A percentile compares a stretch with the other conserved stretches of the same genome.
phyloP scores from a whole-genome alignment of 2,329 filamentous ascomycete species.

The Ceratocystis harringtonii region DNA sequence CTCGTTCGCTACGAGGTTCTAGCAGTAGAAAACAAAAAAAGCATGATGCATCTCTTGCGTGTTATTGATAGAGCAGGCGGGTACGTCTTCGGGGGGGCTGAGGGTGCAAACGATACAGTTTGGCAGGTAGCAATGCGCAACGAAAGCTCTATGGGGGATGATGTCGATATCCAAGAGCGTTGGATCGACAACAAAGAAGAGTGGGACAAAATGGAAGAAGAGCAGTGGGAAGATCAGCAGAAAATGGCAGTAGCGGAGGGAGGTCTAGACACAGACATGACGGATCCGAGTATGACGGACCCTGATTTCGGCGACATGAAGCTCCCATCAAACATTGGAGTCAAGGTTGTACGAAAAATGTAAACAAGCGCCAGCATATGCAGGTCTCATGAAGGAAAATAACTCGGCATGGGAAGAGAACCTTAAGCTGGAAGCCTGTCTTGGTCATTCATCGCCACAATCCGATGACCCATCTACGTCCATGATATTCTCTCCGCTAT shows the following conservation, averaged over 20 bases:
- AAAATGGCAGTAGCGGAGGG: constrained; percentile 21
- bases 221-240: constrained; percentile 61
- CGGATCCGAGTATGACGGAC: constrained; percentile 24
- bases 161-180: constrained; percentile 81
- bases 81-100: constrained; percentile 79
- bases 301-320: constrained; percentile 38
- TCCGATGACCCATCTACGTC: constrained; percentile 24
- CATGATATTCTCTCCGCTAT: constrained; percentile 15
- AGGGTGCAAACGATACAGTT: constrained; percentile 89
- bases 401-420: background rate
- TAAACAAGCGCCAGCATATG: constrained; percentile 26
- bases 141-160: constrained; percentile 59
- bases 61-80: constrained; percentile 85
- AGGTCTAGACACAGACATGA: constrained; percentile 19
- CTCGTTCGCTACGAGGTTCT: constrained; percentile 86
- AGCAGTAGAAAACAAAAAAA: constrained; percentile 90
- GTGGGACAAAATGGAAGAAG: constrained; percentile 65
- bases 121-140: constrained; percentile 91
- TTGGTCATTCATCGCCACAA: constrained; percentile 17
- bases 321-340: constrained; percentile 44
- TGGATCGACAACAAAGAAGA: constrained; percentile 87
- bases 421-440: background rate
- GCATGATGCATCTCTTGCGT: constrained; percentile 82
- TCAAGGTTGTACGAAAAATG: constrained; percentile 56
- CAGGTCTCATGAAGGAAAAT: background rate